A percentile compares a stretch with the other conserved stretches of the same genome.
phyloP scores from a whole-genome alignment of 495 filamentous ascomycete genomes.

The Penicillium flavigenum region DNA sequence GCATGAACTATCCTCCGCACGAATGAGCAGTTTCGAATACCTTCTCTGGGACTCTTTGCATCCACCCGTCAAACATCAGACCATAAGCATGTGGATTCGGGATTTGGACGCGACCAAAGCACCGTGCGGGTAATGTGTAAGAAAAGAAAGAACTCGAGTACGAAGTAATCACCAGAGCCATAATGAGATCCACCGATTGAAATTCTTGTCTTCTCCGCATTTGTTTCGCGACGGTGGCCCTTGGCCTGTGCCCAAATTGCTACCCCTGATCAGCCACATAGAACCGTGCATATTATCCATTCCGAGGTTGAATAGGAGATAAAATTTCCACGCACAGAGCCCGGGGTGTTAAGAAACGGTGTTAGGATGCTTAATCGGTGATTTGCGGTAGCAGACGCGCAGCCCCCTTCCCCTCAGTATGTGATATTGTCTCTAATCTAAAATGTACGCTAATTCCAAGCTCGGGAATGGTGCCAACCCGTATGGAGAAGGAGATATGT shows the following conservation, averaged over 20 bases:
- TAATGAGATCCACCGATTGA: neutral
- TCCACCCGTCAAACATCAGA: slow-evolving; percentile 2
- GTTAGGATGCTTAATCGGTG: slow-evolving; percentile 10
- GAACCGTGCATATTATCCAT: slow-evolving; percentile 1
- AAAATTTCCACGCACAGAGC: slow-evolving; percentile 1
- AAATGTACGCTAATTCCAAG: slow-evolving; percentile 2
- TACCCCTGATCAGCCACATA: slow-evolving; percentile 10
- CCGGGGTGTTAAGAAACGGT: neutral
- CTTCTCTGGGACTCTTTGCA: neutral
- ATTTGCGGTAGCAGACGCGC: slow-evolving; percentile 14
- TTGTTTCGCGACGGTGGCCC: neutral
- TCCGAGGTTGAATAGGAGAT: neutral
- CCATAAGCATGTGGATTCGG: neutral
- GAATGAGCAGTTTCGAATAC: neutral
- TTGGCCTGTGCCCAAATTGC: neutral
- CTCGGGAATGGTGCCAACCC: neutral
- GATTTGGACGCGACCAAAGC: slow-evolving; percentile 10
- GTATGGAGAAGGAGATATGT: neutral
- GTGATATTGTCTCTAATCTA: slow-evolving; percentile 2
- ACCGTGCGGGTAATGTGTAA: neutral
- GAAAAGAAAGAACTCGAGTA: neutral
- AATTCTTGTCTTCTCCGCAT: slow-evolving; percentile 4
- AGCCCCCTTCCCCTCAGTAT: neutral
- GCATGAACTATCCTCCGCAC: slow-evolving; percentile 8
- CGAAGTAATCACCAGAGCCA: neutral